These are phyloP conservation scores for Chaetomium fimeti DNA, from an alignment of 495 filamentous ascomycete species.

Conservation along the genomic window DNA sequence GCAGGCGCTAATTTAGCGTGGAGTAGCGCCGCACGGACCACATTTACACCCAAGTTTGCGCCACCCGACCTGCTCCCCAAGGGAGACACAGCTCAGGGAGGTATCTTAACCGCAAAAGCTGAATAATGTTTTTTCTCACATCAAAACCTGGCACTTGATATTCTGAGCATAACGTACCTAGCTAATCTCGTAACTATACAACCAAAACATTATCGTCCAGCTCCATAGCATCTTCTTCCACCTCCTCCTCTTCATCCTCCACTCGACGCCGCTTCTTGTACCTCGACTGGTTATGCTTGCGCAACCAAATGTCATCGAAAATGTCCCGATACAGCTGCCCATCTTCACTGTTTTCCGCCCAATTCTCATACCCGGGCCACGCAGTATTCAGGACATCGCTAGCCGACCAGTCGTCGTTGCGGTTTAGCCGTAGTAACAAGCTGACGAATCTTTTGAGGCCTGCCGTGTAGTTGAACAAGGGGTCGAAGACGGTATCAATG, in stretches of 20 bases:
- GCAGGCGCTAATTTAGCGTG: no score
- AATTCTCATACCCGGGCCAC: conserved; percentile 31
- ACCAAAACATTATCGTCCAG: neutral
- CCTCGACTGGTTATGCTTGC: conserved; percentile 24
- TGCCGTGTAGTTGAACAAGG: conserved; percentile 27
- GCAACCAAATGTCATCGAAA: conserved; percentile 32
- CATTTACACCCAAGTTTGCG: no score
- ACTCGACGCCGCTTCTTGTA: conserved; percentile 6
- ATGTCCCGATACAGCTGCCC: conserved; percentile 33
- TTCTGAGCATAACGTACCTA: no score
- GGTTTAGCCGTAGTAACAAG: conserved; percentile 28
- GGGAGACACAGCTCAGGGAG: no score
- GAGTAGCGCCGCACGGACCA: no score
- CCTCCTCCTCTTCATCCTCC: neutral
- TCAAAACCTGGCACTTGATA: no score
- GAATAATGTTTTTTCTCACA: no score
- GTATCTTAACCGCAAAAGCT: no score
- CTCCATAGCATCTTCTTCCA: neutral
- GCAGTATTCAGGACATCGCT: conserved; percentile 27
- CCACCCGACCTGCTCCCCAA: no score
- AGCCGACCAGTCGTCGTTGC: conserved; percentile 21
- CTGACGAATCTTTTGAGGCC: conserved; percentile 28
- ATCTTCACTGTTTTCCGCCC: conserved; percentile 31
- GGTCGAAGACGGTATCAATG: conserved; percentile 20
- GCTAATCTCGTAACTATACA: neutral